Evolutionary conservation across 306 rosid genomes (phyloP).

Genomic region (Rubus idaeus): DNA sequence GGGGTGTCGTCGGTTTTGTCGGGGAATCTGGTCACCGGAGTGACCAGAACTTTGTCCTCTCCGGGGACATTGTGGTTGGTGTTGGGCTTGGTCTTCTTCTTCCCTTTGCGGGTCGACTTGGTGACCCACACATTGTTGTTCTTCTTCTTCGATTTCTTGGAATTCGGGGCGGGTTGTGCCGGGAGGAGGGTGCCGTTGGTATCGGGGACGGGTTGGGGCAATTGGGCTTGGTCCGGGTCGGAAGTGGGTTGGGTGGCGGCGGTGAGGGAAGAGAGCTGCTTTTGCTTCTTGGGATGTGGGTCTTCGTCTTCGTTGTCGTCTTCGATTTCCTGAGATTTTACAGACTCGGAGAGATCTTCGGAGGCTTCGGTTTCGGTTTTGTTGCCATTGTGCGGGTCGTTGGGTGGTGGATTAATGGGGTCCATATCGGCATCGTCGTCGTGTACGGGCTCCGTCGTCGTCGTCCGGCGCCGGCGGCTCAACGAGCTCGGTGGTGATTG

Average conservation of each 20-base stretch:
- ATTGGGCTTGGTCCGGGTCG: conserved; percentile 36
- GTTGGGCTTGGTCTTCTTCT: conserved; percentile 72
- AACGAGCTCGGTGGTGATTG: conserved; percentile 25
- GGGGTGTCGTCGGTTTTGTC: conserved; percentile 80
- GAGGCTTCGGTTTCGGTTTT: conserved; percentile 65
- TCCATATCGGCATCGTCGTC: neutral
- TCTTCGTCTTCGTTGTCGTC: conserved; percentile 71
- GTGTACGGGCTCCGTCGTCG: conserved; percentile 27
- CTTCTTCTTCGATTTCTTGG: conserved; percentile 91
- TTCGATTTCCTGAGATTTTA: conserved; percentile 48
- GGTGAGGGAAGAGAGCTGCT: conserved; percentile 63
- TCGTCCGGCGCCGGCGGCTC: conserved; percentile 23
- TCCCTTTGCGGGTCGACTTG: conserved; percentile 81
- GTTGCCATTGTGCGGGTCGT: conserved; percentile 43
- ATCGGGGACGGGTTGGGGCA: conserved; percentile 26
- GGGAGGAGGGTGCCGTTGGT: conserved; percentile 19
- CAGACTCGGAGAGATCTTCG: conserved; percentile 59
- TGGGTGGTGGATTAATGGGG: conserved; percentile 37
- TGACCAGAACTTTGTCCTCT: conserved; percentile 75
- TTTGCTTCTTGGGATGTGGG: conserved; percentile 82
- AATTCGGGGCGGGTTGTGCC: conserved; percentile 28
- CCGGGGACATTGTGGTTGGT: conserved; percentile 43
- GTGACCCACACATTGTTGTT: conserved; percentile 88
- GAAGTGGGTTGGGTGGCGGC: conserved; percentile 5
- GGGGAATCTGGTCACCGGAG: conserved; percentile 82